A percentile compares a stretch with the other conserved stretches of the same genome.
These are phyloP conservation scores for Amborella trichopoda DNA, from an alignment of 164 flowering plant species.

Conservation along the genomic window DNA sequence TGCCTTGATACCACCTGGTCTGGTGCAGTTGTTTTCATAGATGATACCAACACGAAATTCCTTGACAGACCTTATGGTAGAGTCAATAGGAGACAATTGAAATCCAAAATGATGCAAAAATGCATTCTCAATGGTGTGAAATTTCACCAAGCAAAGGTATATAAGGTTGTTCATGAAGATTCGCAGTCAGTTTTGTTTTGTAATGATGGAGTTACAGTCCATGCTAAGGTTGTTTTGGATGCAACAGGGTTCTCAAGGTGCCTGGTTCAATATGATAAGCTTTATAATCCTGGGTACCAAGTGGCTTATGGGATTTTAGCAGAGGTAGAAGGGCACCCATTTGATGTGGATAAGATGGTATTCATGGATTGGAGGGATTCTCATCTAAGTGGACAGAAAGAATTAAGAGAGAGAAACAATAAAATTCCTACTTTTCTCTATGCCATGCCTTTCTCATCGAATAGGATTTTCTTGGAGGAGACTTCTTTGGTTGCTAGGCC, in stretches of 20 bases:
- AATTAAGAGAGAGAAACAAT: slow-evolving; percentile 46
- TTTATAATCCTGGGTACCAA: slow-evolving; percentile 90
- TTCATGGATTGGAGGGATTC: slow-evolving; percentile 98
- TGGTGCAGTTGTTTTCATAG: slow-evolving; percentile 61
- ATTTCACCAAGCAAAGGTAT: slow-evolving; percentile 82
- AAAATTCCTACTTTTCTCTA: slow-evolving; percentile 80
- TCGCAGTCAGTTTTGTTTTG: slow-evolving; percentile 62
- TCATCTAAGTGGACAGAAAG: slow-evolving; percentile 34
- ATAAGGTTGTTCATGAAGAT: slow-evolving; percentile 74
- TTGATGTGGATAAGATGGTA: slow-evolving; percentile 83
- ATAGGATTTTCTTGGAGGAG: slow-evolving; percentile 79
- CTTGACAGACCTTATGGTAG: slow-evolving; percentile 77
- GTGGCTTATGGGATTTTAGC: slow-evolving; percentile 92
- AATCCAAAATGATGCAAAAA: slow-evolving; percentile 83
- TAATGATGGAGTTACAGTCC: slow-evolving; percentile 69
- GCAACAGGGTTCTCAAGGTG: slow-evolving; percentile 87
- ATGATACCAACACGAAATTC: slow-evolving; percentile 42
- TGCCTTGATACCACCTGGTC: slow-evolving; percentile 95
- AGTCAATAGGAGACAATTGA: slow-evolving; percentile 71
- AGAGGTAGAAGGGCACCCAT: slow-evolving; percentile 86
- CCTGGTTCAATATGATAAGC: slow-evolving; percentile 81
- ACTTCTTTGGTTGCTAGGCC: slow-evolving; percentile 93
- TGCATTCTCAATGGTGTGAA: slow-evolving; percentile 79
- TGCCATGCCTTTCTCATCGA: slow-evolving; percentile 91
- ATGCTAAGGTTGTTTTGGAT: slow-evolving; percentile 77